Percentiles rank a stretch among this genome's conserved stretches.
phyloP scores from a whole-genome alignment of 1,284 basidiomycete genomes.

The Cystobasidium sp. region DNA sequence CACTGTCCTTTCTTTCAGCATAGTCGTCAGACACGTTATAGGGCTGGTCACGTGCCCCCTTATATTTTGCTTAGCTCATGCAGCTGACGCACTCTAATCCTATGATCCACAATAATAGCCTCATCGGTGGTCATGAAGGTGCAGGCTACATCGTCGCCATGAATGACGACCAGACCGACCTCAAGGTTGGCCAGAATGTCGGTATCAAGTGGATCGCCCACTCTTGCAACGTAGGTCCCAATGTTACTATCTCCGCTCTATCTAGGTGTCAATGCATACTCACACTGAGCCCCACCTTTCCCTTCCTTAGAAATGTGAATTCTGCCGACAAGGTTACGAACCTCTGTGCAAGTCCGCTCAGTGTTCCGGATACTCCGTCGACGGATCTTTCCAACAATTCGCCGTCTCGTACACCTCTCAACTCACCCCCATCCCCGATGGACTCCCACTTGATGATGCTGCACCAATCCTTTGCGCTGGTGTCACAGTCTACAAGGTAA shows the following conservation, averaged over 20 bases:
- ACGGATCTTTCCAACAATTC: slow-evolving; percentile 80
- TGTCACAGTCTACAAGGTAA: slow-evolving; percentile 70
- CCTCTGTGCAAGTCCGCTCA: slow-evolving; percentile 64
- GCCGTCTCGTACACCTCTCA: slow-evolving; percentile 68
- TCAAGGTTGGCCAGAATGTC: slow-evolving; percentile 74
- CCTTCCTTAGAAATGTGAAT: slow-evolving; percentile 63
- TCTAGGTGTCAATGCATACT: no score
- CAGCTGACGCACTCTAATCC: not conserved
- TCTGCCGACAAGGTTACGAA: slow-evolving; percentile 47
- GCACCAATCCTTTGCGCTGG: slow-evolving; percentile 81
- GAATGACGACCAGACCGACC: slow-evolving; percentile 65
- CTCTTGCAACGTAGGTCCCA: slow-evolving; percentile 62
- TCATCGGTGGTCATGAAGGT: slow-evolving; percentile 85
- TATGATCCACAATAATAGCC: slow-evolving; percentile 47
- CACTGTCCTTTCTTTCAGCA: not conserved
- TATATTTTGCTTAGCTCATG: not conserved
- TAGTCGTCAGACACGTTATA: not conserved
- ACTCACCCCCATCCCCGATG: slow-evolving; percentile 76
- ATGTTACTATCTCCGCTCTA: no score
- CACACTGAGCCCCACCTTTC: slow-evolving; percentile 10
- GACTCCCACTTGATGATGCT: slow-evolving; percentile 68
- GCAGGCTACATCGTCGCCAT: slow-evolving; percentile 77
- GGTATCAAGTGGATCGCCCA: slow-evolving; percentile 85
- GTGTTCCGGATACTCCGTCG: slow-evolving; percentile 72
- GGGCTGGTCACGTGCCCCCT: not conserved